These are phyloP conservation scores for Ambrosiella beaveri DNA, from an alignment of 2,329 filamentous ascomycete genomes.

Conservation along the genomic window DNA sequence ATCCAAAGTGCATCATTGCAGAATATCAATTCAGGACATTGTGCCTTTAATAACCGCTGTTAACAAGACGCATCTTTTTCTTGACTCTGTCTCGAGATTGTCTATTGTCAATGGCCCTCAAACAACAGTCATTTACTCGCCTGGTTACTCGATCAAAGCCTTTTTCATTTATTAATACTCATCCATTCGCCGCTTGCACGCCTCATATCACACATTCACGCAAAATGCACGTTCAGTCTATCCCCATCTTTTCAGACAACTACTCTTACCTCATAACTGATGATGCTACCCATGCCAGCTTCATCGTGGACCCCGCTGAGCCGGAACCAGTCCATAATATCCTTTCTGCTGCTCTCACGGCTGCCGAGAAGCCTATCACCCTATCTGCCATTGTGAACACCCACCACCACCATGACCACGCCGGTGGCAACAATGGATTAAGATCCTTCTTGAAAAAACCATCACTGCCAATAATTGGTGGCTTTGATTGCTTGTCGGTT, in stretches of 20 bases:
- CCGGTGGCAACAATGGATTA: conserved; percentile 65
- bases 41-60: neutral
- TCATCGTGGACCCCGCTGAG: conserved; percentile 67
- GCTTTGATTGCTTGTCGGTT: conserved; percentile 68
- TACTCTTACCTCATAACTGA: conserved; percentile 72
- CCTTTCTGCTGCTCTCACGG: conserved; percentile 41
- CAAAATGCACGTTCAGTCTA: conserved; percentile 72
- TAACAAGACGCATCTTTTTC: neutral
- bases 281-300: conserved; percentile 58
- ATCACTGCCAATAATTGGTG: conserved; percentile 64
- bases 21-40: neutral
- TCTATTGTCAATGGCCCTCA: neutral
- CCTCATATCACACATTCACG: conserved; percentile 18
- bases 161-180: neutral
- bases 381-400: conserved; percentile 87
- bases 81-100: neutral
- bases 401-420: conserved; percentile 90
- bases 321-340: conserved; percentile 47
- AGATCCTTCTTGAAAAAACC: conserved; percentile 29
- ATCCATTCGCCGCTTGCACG: neutral
- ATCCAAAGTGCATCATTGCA: neutral
- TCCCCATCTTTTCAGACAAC: conserved; percentile 83
- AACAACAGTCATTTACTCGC: neutral
- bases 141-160: neutral
- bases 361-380: conserved; percentile 52